Base-by-base conservation (phyloP, 2,329 filamentous ascomycete genomes). In the Xylariomycetidae sp. region DNA sequence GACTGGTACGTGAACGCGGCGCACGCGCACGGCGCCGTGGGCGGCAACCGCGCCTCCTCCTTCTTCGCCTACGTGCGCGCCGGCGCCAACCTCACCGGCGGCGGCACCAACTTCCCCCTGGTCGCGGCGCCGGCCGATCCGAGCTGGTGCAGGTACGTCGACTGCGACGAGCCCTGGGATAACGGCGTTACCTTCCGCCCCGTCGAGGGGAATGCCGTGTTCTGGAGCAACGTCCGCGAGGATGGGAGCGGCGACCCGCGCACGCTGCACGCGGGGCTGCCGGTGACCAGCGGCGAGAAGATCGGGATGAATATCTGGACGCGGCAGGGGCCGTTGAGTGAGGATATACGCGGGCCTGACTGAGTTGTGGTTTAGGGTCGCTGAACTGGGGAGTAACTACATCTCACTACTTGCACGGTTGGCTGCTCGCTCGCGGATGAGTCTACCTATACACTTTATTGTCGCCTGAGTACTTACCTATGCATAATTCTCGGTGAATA, bases 231-330 rank as follows among this genome's bases (percentile, higher is more conserved):
- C 34, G 34, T 71, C 43, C 42, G 55, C 10, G 44, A 51, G 2
- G 56, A 62, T 14, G 60, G 61, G 9, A 49, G 43, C 0, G 65
- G 68, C 1, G 65, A 70, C 34, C 50, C 59, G 38, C 54, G 63
- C 24, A 67, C 60, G 19, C 39, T 70, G 39, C 68, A 71, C 46
- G 66, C 66, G 0, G 67, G 67, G 2, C 35, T 70, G 40, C 64
- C 66, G 1, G 63, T 71, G 3, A 60, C 60, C 5, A 55, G 49
- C 19, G 68, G 68, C 6, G 57, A 57, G 24, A 71, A 72, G 51
- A 60, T 70, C 35, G 68, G 67, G 9, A 67, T 71, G 65, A 71
- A 71, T 37, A 69, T 71, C 22, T 72, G 67, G 66, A 71, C 67
- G 23, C 54, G 67, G 25, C 58, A 69, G 48, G 61, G 56, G 19